Evolutionary conservation across 148 eudicot genomes (phyloP).

Genomic region (Mesembryanthemum crystallinum): DNA sequence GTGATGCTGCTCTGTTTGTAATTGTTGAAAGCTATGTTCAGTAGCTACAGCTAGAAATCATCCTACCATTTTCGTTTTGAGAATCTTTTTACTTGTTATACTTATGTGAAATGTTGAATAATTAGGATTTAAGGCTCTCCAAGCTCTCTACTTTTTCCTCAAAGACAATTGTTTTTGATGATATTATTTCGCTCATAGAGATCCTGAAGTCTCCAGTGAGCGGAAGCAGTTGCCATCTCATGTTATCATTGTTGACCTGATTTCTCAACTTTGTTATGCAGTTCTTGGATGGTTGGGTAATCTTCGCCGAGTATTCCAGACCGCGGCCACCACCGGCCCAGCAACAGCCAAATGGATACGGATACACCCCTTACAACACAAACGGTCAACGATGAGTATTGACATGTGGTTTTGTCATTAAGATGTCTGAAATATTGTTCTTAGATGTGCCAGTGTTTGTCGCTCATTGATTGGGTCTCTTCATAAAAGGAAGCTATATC

Average conservation of each 20-base stretch:
- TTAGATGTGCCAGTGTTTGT: neutral
- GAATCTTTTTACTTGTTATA: neutral
- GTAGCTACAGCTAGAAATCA: neutral
- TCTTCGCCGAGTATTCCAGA: slow-evolving; percentile 73
- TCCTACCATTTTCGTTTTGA: neutral
- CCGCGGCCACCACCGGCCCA: slow-evolving; percentile 43
- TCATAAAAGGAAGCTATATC: neutral
- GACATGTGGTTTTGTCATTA: neutral
- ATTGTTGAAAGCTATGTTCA: no score
- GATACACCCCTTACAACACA: slow-evolving; percentile 29
- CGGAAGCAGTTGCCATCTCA: neutral
- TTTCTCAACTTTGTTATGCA: slow-evolving; percentile 28
- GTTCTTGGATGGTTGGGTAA: slow-evolving; percentile 94
- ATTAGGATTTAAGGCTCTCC: neutral
- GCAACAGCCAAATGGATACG: slow-evolving; percentile 32
- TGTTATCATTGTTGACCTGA: neutral
- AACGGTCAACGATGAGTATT: slow-evolving; percentile 18
- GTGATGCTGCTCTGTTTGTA: neutral
- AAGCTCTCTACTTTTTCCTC: neutral
- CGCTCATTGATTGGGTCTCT: neutral
- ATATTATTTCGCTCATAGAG: neutral
- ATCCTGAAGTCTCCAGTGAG: neutral
- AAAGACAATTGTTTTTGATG: neutral
- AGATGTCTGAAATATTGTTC: neutral
- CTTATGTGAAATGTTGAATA: neutral